Conservation (phyloP, 75 land plant genomes). For the Adiantum capillusveneris region DNA sequence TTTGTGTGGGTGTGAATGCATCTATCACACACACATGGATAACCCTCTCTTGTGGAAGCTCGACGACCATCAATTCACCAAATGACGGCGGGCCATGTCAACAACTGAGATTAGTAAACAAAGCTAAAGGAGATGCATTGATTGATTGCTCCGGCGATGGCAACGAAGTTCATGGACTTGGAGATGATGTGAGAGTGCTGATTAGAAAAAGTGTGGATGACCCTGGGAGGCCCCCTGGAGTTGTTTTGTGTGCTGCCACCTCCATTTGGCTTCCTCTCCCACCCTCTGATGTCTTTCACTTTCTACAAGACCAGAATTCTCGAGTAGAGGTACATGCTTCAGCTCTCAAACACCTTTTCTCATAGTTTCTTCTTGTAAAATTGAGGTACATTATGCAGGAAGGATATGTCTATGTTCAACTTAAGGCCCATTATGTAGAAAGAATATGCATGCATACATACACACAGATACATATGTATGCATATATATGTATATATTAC, state of each 20-base stretch:
- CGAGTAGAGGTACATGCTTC: constrained; percentile 41
- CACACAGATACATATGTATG: too few species aligned
- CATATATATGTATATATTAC: too few species aligned
- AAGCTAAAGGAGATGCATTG: too few species aligned
- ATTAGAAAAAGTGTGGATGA: constrained; percentile 73
- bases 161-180: background rate
- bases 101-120: too few species aligned
- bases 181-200: constrained; percentile 28
- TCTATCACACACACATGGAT: constrained; percentile 63
- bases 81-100: too few species aligned
- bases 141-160: background rate
- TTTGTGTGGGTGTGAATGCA: constrained; percentile 53
- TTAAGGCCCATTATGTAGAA: too few species aligned
- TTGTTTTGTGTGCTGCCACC: constrained; percentile 77
- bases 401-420: too few species aligned
- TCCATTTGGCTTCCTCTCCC: constrained; percentile 76
- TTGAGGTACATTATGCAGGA: too few species aligned
- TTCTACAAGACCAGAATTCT: constrained; percentile 56
- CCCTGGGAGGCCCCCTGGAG: constrained; percentile 81
- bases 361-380: too few species aligned
- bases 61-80: background rate
- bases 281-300: constrained; percentile 56
- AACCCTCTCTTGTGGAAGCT: constrained; percentile 20
- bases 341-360: too few species aligned
- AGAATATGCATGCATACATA: too few species aligned